phyloP scores from a whole-genome alignment of 1,284 basidiomycete species.

The Malassezia cuniculi region DNA sequence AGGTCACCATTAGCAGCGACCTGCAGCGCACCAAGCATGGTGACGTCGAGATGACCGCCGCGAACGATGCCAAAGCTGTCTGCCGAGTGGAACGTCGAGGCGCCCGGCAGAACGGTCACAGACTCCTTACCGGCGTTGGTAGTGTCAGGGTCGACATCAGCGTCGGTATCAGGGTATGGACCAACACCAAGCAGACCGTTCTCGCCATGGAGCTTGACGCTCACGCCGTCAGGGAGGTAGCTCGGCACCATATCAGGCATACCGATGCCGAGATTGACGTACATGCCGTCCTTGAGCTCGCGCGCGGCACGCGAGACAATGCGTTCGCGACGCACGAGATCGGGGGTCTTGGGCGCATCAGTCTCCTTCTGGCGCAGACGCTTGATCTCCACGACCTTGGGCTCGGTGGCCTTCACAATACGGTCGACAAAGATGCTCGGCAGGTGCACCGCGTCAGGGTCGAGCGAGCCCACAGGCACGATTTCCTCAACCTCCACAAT shows the following conservation, averaged over 20 bases:
- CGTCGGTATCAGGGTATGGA: slow-evolving; percentile 28
- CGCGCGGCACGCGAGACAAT: slow-evolving; percentile 34
- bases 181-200: slow-evolving; percentile 43
- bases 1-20: slow-evolving; percentile 86
- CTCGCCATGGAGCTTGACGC: slow-evolving; percentile 34
- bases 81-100: slow-evolving; percentile 77
- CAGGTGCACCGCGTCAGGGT: slow-evolving; percentile 32
- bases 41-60: slow-evolving; percentile 80
- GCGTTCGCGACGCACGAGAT: slow-evolving; percentile 11
- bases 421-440: slow-evolving; percentile 37
- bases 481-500: slow-evolving; percentile 43
- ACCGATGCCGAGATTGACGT: slow-evolving; percentile 40
- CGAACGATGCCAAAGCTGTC: slow-evolving; percentile 94
- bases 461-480: slow-evolving; percentile 28
- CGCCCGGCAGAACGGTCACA: slow-evolving; percentile 62
- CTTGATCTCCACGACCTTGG: slow-evolving; percentile 38
- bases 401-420: slow-evolving; percentile 24
- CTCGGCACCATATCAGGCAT: slow-evolving; percentile 39
- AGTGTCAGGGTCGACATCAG: slow-evolving; percentile 40
- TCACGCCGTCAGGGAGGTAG: slow-evolving; percentile 34
- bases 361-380: slow-evolving; percentile 11
- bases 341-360: background rate
- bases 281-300: slow-evolving; percentile 37
- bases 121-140: slow-evolving; percentile 81
- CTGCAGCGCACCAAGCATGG: slow-evolving; percentile 84